These are phyloP conservation scores for Didymella lethalis DNA, from an alignment of 2,329 filamentous ascomycete species.

Conservation along the genomic window DNA sequence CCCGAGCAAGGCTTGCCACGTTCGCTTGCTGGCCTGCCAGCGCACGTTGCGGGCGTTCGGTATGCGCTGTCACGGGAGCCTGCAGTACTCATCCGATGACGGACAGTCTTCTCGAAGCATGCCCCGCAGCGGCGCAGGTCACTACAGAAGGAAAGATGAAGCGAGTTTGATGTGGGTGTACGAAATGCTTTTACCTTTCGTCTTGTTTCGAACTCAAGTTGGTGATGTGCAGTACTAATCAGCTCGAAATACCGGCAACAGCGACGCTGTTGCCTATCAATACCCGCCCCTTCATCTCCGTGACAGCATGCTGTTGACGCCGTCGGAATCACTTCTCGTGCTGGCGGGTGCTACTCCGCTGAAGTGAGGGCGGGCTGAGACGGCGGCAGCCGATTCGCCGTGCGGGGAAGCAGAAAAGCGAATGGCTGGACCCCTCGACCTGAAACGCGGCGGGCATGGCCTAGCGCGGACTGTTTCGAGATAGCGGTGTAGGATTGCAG, in stretches of 20 bases:
- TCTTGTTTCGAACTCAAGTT: background rate
- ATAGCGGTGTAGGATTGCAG: constrained; percentile 26
- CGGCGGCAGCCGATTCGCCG: constrained; percentile 20
- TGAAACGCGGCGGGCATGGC: constrained; percentile 17
- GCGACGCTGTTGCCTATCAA: constrained; percentile 1
- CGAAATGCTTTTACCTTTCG: constrained; percentile 1
- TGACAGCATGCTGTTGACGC: background rate
- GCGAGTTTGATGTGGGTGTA: constrained; percentile 10
- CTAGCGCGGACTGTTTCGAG: constrained; percentile 21
- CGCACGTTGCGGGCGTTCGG: constrained; percentile 23
- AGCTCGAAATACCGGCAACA: background rate
- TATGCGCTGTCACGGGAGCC: constrained; percentile 13
- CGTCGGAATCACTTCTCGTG: constrained; percentile 20
- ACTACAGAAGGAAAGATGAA: constrained; percentile 1
- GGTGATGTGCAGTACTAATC: background rate
- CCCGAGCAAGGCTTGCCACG: constrained; percentile 18
- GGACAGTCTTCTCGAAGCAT: constrained; percentile 17
- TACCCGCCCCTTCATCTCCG: constrained; percentile 1
- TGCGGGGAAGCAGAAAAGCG: constrained; percentile 20
- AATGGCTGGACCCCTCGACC: constrained; percentile 21
- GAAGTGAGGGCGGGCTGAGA: constrained; percentile 15
- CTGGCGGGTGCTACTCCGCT: constrained; percentile 14
- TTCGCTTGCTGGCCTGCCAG: constrained; percentile 22
- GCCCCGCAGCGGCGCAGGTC: constrained; percentile 8
- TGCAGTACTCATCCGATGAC: constrained; percentile 15